These are phyloP conservation scores for Eimeria mitis DNA, from an alignment of 169 alveolate species.

Conservation along the genomic window DNA sequence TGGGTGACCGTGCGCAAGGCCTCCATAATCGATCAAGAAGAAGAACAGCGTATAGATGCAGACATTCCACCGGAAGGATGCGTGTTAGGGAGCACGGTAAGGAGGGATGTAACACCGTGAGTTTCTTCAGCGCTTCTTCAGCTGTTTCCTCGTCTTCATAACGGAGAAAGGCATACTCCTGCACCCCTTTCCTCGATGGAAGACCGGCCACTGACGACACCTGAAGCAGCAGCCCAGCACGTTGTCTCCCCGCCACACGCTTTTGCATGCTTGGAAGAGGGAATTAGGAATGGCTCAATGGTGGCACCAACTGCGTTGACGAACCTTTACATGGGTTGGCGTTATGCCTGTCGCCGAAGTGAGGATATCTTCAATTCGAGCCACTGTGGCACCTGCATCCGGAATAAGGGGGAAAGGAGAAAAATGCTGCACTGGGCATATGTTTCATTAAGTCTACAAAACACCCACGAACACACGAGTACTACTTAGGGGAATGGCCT, in stretches of 20 bases:
- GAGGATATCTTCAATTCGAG: conserved; percentile 11
- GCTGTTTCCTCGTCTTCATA: conserved; percentile 18
- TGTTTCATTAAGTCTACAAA: neutral
- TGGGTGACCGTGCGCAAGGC: neutral
- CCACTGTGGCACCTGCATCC: conserved; percentile 56
- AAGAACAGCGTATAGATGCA: neutral
- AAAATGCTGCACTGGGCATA: neutral
- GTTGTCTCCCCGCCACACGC: neutral
- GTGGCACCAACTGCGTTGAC: neutral
- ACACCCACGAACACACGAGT: neutral
- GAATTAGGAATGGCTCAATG: neutral
- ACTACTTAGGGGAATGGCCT: neutral
- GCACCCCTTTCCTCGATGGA: conserved; percentile 55
- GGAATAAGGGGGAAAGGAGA: neutral
- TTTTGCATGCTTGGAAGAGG: neutral
- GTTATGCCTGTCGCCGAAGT: conserved; percentile 34
- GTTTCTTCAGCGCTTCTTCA: conserved; percentile 27
- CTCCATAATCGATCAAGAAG: neutral
- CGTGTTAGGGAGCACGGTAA: neutral
- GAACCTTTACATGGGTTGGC: conserved; percentile 37
- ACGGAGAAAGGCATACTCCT: conserved; percentile 63
- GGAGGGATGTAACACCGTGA: neutral
- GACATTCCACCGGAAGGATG: neutral
- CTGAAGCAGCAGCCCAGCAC: neutral
- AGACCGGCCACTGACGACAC: conserved; percentile 34